These are phyloP conservation scores for Arthrobotrys pseudoclavata DNA, from an alignment of 2,329 filamentous ascomycete genomes.

Conservation along the genomic window DNA sequence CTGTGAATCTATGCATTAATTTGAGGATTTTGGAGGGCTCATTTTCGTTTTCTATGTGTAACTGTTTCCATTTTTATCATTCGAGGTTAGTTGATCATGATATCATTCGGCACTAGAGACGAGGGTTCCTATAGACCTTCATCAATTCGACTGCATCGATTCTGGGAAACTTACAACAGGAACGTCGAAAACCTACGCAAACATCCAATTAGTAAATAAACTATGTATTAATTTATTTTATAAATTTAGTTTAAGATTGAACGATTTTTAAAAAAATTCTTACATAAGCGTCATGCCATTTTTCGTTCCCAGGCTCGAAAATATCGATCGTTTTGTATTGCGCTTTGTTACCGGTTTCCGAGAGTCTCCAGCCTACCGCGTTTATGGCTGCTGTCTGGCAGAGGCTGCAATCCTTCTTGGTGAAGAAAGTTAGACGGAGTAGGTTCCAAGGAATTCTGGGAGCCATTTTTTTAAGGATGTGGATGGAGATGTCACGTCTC, in stretches of 20 bases:
- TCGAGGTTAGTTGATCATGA: background rate
- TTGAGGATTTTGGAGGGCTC: conserved; percentile 34
- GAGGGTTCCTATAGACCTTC: too few species aligned
- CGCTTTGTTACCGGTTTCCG: conserved; percentile 14
- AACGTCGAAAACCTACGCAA: conserved; percentile 44
- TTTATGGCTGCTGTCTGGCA: conserved; percentile 31
- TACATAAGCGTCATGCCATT: conserved; percentile 57
- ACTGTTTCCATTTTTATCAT: background rate
- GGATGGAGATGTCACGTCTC: background rate
- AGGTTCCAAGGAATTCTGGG: conserved; percentile 12
- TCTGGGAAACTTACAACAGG: conserved; percentile 29
- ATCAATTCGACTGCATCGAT: background rate
- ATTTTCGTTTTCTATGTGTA: conserved; percentile 40
- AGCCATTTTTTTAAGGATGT: conserved; percentile 9
- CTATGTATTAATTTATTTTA: background rate
- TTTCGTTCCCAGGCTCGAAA: conserved; percentile 31
- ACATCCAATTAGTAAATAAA: background rate
- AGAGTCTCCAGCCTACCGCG: conserved; percentile 13
- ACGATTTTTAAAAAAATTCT: background rate
- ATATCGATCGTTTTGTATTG: conserved; percentile 41
- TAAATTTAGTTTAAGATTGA: too few species aligned
- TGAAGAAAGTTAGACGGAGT: conserved; percentile 52
- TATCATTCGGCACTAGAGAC: background rate
- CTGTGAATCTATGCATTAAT: conserved; percentile 48
- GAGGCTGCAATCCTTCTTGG: conserved; percentile 44